Evolutionary conservation across 768 basidiomycete species (phyloP), one percentile per base, ranked within the genome.

Genomic region (Gautieria morchelliformis): DNA sequence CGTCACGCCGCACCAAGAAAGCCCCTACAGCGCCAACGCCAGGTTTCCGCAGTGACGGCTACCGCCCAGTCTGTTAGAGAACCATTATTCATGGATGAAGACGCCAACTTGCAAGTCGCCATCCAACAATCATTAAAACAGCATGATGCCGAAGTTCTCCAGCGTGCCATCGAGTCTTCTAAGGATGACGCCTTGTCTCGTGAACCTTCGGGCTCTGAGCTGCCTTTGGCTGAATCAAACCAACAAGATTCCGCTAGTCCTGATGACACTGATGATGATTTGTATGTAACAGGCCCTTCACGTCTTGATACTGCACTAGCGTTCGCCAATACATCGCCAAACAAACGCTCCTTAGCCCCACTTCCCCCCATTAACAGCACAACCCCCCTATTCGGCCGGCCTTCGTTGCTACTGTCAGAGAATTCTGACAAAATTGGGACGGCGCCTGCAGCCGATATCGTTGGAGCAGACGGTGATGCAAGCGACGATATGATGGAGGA

Each of bases 301-400:
- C 75, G 83, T 19, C 69, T 88, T n/a, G 83, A 83, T 62, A 85
- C 84, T 1, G 82, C 78, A 1, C 68, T 89, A 30, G 77, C 85
- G 10, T 81, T 89, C 44, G 87, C 80, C 17, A 83, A 83, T 53
- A 76, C 84, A 8, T 75, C 46, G 7, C 41, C 40, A 12, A 42
- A 32, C 24, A 56, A 52, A 24, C 75, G 5, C 73, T 74, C 14
- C 67, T 69, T 10, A 68, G 62, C 47, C 64, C 58, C 59, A 53
- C n/a, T 32, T 33, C 33, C 14, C 35, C 24, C 41, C 19, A 12
- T 19, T 8, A 4, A 24, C 59, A 58, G 24, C 62, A 61, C 47
- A 19, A 6, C 61, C 24, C 66, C 70, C 14, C 58, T 60, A 11
- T 79, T 78, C 56, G 76, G 77, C 8, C 59, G 64, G 3, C 75